These are phyloP conservation scores for Quercus glauca DNA, from an alignment of 306 rosid species.

Conservation along the genomic window DNA sequence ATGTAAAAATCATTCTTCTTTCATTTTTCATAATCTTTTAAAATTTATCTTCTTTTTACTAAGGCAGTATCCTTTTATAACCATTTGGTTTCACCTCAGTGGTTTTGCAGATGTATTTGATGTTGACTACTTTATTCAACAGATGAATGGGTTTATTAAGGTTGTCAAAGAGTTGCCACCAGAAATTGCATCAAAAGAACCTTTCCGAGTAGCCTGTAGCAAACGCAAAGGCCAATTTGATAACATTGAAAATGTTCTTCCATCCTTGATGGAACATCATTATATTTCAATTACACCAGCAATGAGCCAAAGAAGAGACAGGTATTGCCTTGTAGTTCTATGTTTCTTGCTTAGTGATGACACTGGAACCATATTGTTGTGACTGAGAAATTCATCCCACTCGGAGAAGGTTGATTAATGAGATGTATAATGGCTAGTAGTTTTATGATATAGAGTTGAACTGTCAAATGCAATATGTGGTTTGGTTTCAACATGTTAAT, in stretches of 20 bases:
- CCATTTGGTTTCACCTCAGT: slow-evolving; percentile 40
- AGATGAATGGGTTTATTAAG: slow-evolving; percentile 63
- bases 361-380: background rate
- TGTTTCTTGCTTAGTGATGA: background rate
- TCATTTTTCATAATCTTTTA: too few relatives aligned
- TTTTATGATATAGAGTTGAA: background rate
- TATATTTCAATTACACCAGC: slow-evolving; percentile 85
- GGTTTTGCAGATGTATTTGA: slow-evolving; percentile 88
- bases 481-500: background rate
- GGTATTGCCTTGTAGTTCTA: slow-evolving; percentile 38
- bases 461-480: background rate
- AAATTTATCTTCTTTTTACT: too few relatives aligned
- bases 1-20: too few relatives aligned
- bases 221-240: slow-evolving; percentile 90
- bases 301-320: slow-evolving; percentile 91
- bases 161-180: slow-evolving; percentile 69
- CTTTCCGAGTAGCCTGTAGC: slow-evolving; percentile 75
- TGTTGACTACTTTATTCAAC: slow-evolving; percentile 73
- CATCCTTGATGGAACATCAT: slow-evolving; percentile 43
- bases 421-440: background rate
- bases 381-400: background rate
- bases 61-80: background rate
- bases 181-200: slow-evolving; percentile 64
- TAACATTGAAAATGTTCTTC: slow-evolving; percentile 37
- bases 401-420: background rate